Base-by-base conservation (phyloP, 495 filamentous ascomycete species). In the Peziza echinospora region DNA sequence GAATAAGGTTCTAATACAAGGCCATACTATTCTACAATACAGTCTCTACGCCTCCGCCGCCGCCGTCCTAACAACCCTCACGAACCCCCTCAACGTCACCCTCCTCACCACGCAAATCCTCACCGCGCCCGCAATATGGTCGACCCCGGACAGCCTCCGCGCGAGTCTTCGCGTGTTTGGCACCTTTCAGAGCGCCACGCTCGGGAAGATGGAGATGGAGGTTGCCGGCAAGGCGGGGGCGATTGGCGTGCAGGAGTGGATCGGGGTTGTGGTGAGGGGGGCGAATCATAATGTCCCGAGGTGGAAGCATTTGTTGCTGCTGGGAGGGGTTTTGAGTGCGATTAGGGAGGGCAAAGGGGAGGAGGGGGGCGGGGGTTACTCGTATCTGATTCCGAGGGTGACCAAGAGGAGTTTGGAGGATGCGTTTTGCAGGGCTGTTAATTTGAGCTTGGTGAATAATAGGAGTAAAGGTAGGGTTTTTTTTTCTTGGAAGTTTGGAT, bases 81-180 rank as follows among this genome's bases (percentile, higher is more conserved):
- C 74, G 26, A 97, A 97, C 53, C 89, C 86, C 9, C 69, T 93
- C 26, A 97, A 97, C 54, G 62, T 93, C 53, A 82, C 80, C 7
- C 71, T 97, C 3, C 75, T 97, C 43, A 82, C 85, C 1, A 84
- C 83, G n/a, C 85, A 93, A 49, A 69, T 94, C 26, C 73, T 97
- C 21, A 74, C 73, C 8, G 78, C 86, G 0, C 85, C 82, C 2
- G 82, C 87, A 2, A 73, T 97, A 62, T 97, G 89, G 89, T 65
- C 75, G 24, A 69, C 71, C 26, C 70, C 71, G 7, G 75, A 86
- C 50, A 78, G 77, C 40, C 67, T 97, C 25, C 71, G 72, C 30
- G 75, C 77, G 2, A 74, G 77, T 58, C 72, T 82, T 51, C 77
- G 77, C 51, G 71, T 89, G 51, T 71, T 94, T 51, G 80, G 84